Evolutionary conservation across 2,329 filamentous ascomycete species (phyloP), one percentile per base, ranked within the genome.

Genomic region (Claviceps sp.): DNA sequence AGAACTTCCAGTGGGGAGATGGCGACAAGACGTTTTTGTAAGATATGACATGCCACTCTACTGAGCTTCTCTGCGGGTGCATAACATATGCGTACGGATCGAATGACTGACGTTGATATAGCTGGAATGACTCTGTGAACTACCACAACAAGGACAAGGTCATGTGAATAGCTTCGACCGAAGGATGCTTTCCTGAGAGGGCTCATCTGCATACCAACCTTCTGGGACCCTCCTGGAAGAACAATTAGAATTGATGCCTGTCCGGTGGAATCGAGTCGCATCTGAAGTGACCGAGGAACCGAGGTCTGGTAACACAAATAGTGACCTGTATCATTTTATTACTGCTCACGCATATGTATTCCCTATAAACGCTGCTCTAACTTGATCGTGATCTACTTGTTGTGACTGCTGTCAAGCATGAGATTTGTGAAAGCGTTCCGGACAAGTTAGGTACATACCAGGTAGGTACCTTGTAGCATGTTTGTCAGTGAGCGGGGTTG

Each of bases 81-180:
- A 37, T 13, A 43, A 43, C 11, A 24, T 44, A 2, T 26, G 34
- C 47, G 9, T 8, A 34, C 30, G 30, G 22, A 44, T 14, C 7
- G 18, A 40, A 30, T 44, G 14, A 43, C 38, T 52, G 38, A 52
- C 38, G 16, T 18, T 11, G 2, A 9, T 37, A 47, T 52, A 88
- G 86, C 85, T 98, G 93, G 93, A 97, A 97, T 74, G 76, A 84
- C 60, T 79, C 77, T 54, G 89, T 96, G 77, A 97, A 97, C 83
- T 91, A 95, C 77, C 89, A 97, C 83, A 89, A 95, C 77, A 86
- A 85, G 76, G 85, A 94, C 76, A 88, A 87, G 79, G 65, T 68
- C 55, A 63, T 66, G 54, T 77, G 74, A 72, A 59, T 54, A 52
- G 50, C 50, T 20, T 30, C 8, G n/a, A 43, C 7, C 8, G 13